Evolutionary conservation across 2,329 filamentous ascomycete genomes (phyloP).

Genomic region (Claviceps citrina): DNA sequence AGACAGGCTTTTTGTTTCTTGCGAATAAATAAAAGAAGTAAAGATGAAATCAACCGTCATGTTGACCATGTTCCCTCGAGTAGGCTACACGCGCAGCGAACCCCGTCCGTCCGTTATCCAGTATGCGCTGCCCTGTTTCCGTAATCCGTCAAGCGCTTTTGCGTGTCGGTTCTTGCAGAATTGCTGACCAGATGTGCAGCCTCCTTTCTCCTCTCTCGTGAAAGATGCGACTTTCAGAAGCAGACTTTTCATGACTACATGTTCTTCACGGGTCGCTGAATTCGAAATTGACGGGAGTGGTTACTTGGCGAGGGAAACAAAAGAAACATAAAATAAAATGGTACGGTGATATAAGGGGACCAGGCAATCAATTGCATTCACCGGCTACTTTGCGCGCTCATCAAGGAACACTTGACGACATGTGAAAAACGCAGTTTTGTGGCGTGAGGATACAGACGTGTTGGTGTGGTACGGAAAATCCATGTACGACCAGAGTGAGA

Average conservation of each 20-base stretch:
- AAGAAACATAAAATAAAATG: not conserved
- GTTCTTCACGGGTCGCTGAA: not conserved
- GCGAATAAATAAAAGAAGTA: too few species aligned
- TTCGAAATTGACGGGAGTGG: too few species aligned
- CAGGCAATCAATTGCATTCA: not conserved
- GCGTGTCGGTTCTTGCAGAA: too few species aligned
- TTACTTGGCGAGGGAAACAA: not conserved
- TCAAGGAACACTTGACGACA: too few species aligned
- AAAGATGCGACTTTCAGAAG: constrained; percentile 7
- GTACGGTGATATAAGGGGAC: not conserved
- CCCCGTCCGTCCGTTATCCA: constrained; percentile 61
- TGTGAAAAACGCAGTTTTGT: too few species aligned
- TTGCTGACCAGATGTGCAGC: constrained; percentile 23
- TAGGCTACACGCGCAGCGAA: constrained; percentile 87
- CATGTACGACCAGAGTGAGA: not conserved
- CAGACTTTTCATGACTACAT: not conserved
- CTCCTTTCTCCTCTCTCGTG: constrained; percentile 51
- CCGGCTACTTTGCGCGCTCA: not conserved
- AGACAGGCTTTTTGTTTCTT: not conserved
- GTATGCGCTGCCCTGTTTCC: constrained; percentile 20
- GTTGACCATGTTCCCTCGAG: constrained; percentile 14
- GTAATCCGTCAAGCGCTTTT: too few species aligned
- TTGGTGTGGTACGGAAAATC: not conserved
- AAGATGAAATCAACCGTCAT: not conserved
- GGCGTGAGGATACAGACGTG: not conserved